Evolutionary conservation across 2,329 filamentous ascomycete genomes (phyloP), one percentile per base, ranked within the genome.

Genomic region (Albophoma yamanashiensis): DNA sequence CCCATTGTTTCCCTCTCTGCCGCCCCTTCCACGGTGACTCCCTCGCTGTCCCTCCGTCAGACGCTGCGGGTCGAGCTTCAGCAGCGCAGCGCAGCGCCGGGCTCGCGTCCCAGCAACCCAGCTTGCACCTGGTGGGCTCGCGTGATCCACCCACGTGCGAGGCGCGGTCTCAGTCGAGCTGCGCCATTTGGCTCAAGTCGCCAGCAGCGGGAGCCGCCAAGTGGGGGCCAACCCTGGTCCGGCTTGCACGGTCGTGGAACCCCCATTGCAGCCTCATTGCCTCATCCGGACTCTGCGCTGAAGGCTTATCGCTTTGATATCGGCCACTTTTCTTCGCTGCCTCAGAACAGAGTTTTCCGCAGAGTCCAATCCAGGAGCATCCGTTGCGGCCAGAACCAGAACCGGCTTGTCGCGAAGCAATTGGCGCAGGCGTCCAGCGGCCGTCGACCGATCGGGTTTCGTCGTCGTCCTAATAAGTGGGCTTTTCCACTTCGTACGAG

Each of bases 61-160:
- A 36, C 50, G 8, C 27, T 53, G 27, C 50, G 50, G 50, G 27
- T 31, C 50, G 27, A 36, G 47, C 50, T n/a, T n/a, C 47, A 50
- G 45, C 45, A 47, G 45, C 47, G 43, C 43, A 31, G 45, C 25
- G 25, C 25, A n/a, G 15, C 53, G 38, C 60, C 57, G 45, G 56
- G 31, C 58, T 62, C 58, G 55, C 56, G 59, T 39, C 36, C 52
- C 59, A 36, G 5, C 42, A n/a, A n/a, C n/a, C n/a, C n/a, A n/a
- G n/a, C n/a, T n/a, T 39, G 59, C 59, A 59, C 59, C 31, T 34
- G 20, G 61, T 59, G 59, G 61, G 38, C 31, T 36, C 45, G 25
- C 34, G 47, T 58, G 62, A 59, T 62, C 64, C 64, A 64, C 65
- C 65, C 64, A 65, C 65, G 63, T 64, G 64, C 59, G 61, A 65